Conservation (phyloP, 1,284 basidiomycete genomes). For the Sporisorium graminicola region DNA sequence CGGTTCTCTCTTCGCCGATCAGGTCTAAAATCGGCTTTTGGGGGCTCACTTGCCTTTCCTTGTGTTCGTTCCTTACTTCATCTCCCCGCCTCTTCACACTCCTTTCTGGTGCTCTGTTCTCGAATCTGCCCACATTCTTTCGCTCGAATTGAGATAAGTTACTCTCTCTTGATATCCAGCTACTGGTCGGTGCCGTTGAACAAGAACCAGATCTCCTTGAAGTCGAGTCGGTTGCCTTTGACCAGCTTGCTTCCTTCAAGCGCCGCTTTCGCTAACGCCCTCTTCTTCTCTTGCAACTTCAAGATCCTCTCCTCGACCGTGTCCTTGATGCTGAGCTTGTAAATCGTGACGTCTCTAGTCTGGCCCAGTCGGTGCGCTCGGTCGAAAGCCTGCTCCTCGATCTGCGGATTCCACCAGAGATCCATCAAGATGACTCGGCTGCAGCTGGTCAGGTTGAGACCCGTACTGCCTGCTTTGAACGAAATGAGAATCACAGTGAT, state of each 20-base stretch:
- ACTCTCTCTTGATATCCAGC: neutral
- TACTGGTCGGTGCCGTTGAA: constrained; percentile 41
- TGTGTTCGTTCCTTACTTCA: neutral
- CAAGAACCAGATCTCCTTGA: constrained; percentile 50
- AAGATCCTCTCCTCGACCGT: constrained; percentile 93
- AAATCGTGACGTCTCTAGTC: constrained; percentile 86
- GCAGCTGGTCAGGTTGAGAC: constrained; percentile 92
- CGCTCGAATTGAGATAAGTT: neutral
- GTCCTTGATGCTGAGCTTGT: constrained; percentile 87
- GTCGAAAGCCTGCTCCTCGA: constrained; percentile 89
- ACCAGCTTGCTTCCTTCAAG: constrained; percentile 88
- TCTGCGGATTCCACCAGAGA: constrained; percentile 81
- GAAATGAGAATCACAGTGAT: constrained; percentile 88
- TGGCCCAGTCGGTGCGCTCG: constrained; percentile 91
- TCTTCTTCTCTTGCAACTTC: constrained; percentile 79
- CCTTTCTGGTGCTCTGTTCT: neutral
- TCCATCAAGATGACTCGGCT: constrained; percentile 93
- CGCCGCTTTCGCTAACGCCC: constrained; percentile 84
- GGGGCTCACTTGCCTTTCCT: neutral
- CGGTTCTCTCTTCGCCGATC: neutral
- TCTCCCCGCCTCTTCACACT: neutral
- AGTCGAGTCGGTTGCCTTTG: constrained; percentile 73
- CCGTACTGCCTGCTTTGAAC: constrained; percentile 95
- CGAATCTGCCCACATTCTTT: neutral
- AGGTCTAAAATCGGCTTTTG: neutral